Base-by-base conservation (phyloP, 768 basidiomycete species). In the Rhodotorula graminis region DNA sequence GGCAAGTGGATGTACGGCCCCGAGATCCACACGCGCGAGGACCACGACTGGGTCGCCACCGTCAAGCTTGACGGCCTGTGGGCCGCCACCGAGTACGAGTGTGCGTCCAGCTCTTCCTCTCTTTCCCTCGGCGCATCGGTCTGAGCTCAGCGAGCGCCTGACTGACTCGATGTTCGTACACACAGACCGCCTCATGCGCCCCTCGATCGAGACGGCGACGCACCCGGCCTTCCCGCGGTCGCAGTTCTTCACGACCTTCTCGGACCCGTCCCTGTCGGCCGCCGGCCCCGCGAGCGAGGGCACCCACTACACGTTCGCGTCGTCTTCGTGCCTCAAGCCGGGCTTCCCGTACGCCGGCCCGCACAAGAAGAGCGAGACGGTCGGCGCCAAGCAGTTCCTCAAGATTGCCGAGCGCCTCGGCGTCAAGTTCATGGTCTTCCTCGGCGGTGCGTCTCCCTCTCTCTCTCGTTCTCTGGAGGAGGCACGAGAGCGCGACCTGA, bases 261-360 rank as follows among this genome's bases (percentile, higher is more conserved):
- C 90, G 6, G 90, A 91, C 79, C 84, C 88, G 15, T 83, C 85
- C 18, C 83, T 89, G 31, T 77, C 84, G 15, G 80, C 53, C 3
- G 27, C n/a, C 4, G 37, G 52, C 15, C 16, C 56, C 27, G 40
- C 46, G 15, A 37, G 69, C 46, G 58, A 65, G 37, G 73, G 66
- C 19, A 79, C 79, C 4, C 85, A 85, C 78, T 90, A 89, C 82
- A 86, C 87, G 61, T 92, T 91, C 80, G 79, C 90, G 31, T 86
- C 85, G 27, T 84, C 88, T 1, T 88, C 87, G 9, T 91, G 90
- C 78, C 82, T 87, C 59, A 85, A 83, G 12, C 87, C 88, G 19
- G 90, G 89, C 76, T 91, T 89, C 78, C 90, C 90, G 8, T 90
- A 90, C 80, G 82, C 88, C 87, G 31, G 81, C 83, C 73, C 73